Conservation (phyloP, 164 flowering plant genomes). For the Euptelea pleiosperma region DNA sequence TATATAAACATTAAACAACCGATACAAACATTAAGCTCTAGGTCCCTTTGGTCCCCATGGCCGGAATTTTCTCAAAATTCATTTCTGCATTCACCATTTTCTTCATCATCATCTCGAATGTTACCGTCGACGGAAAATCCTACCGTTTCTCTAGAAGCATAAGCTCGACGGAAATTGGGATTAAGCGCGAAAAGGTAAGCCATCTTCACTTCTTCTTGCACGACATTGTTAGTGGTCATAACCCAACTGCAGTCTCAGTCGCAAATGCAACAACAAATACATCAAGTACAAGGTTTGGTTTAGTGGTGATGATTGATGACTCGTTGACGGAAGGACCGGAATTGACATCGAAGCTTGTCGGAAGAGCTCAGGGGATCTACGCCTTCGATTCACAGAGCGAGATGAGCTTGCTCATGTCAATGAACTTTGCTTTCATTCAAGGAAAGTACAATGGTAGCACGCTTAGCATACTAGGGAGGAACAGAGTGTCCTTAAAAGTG, state of each 20-base stretch:
- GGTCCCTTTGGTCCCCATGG: too few species aligned
- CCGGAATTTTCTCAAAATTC: too few species aligned
- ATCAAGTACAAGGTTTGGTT: not conserved
- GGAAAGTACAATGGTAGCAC: too few species aligned
- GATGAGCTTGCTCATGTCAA: not conserved
- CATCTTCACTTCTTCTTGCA: not conserved
- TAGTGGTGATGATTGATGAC: not conserved
- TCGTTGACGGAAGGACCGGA: not conserved
- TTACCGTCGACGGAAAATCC: not conserved
- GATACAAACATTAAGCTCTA: too few species aligned
- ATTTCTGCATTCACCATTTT: too few species aligned
- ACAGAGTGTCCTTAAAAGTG: not conserved
- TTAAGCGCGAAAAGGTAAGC: not conserved
- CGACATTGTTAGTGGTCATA: not conserved
- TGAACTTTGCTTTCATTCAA: slow-evolving; percentile 2
- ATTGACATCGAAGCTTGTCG: too few species aligned
- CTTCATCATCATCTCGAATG: not conserved
- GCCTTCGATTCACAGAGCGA: not conserved
- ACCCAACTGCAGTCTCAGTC: not conserved
- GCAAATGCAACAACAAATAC: not conserved
- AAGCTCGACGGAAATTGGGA: not conserved
- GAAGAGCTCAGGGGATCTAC: too few species aligned
- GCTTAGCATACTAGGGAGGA: not conserved
- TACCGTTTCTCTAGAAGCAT: not conserved
- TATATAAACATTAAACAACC: too few species aligned